phyloP scores from a whole-genome alignment of 495 filamentous ascomycete genomes.

The Terfezia boudieri region DNA sequence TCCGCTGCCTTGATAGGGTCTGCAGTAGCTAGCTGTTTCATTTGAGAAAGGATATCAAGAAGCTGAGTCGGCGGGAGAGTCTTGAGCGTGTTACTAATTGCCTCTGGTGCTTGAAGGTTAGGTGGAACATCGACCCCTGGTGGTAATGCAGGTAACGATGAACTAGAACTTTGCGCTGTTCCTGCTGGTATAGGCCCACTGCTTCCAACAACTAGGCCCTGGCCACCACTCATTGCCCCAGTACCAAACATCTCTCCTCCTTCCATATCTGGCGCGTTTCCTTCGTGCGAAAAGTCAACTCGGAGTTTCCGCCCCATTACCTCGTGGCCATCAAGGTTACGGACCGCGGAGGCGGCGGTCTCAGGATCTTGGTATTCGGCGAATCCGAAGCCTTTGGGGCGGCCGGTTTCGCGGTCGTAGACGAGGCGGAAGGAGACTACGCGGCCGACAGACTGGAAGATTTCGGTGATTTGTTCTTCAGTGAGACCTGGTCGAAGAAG shows the following conservation, averaged over 20 bases:
- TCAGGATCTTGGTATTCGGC: conserved; percentile 80
- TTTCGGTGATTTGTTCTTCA: conserved; percentile 80
- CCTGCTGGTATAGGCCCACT: conserved; percentile 12
- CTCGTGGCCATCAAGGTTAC: conserved; percentile 87
- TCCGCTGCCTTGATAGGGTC: conserved; percentile 74
- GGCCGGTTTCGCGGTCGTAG: conserved; percentile 81
- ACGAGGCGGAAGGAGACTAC: conserved; percentile 80
- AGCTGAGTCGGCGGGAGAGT: conserved; percentile 72
- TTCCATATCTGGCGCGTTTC: conserved; percentile 21
- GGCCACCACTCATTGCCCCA: conserved; percentile 12
- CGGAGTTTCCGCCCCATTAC: conserved; percentile 81
- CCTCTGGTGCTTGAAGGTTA: conserved; percentile 61
- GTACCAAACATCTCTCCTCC: background rate
- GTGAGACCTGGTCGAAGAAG: conserved; percentile 39
- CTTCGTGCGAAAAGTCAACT: conserved; percentile 86
- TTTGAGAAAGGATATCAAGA: conserved; percentile 81
- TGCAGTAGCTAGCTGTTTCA: conserved; percentile 63
- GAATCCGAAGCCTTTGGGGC: conserved; percentile 90
- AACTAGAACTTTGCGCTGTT: background rate
- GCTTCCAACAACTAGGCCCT: conserved; percentile 36
- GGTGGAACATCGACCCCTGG: conserved; percentile 62
- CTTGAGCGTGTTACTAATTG: conserved; percentile 70
- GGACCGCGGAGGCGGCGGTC: conserved; percentile 75
- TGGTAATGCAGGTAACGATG: conserved; percentile 49
- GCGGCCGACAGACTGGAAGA: conserved; percentile 64